Evolutionary conservation across 768 basidiomycete genomes (phyloP), one percentile per base, ranked within the genome.

Genomic region (Rhizopogon roseolus): DNA sequence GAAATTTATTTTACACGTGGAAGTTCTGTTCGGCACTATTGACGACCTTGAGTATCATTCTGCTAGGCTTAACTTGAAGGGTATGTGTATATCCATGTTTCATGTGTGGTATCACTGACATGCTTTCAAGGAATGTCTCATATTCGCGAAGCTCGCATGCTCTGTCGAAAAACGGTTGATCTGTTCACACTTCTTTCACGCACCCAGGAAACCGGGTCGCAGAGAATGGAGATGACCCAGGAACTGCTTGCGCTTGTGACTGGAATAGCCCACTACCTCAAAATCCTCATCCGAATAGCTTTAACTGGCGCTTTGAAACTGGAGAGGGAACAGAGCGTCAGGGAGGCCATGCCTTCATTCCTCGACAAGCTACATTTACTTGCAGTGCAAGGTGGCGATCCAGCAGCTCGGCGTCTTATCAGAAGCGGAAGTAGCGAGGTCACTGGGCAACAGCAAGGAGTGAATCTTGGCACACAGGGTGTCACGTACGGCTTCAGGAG

Each of bases 81-180:
- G 96, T 97, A 62, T 57, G 81, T 73, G 51, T 40, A 50, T 50
- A 29, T 36, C 10, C 50, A 28, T 46, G 39, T 46, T 44, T 32
- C 7, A 29, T 48, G 6, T 38, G 38, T 11, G 50, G 19, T 40
- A 50, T 22, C 51, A 41, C 64, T 62, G 54, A 65, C 39, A 42
- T 59, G 52, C 38, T 49, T 22, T 40, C 41, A 58, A 96, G 94
- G 94, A 55, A 95, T 98, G 90, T 93, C 95, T 37, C 97, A 98
- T 73, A 91, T 98, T 53, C 86, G 97, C 38, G 97, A 98, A 76
- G 95, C 96, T 41, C 88, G 97, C 56, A 93, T 98, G 88, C 84
- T 99, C 19, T 99, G 97, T 72, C 89, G 97, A 57, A 98, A 98
- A 73, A 96, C 96, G 2, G 97, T 98, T 61, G 97, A 98, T 74